Base-by-base conservation (phyloP, 148 eudicot species). In the Limonium bicolor region DNA sequence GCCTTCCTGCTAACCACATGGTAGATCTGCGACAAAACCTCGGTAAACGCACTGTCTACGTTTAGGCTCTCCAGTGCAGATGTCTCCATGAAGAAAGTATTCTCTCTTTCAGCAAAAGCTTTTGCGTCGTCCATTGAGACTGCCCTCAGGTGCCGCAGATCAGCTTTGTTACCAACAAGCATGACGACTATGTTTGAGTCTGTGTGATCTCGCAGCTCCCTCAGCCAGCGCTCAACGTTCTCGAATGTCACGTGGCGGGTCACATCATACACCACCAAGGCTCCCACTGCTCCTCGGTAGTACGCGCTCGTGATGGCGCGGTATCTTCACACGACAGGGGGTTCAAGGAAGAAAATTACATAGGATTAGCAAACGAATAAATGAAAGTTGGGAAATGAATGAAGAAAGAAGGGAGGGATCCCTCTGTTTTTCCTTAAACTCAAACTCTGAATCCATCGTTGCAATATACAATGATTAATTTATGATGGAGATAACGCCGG, bases 261-360 rank as follows among this genome's bases (percentile, higher is more conserved):
- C 16, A 84, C 78, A 44, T 79, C 94, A 27, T 84, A 84, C 6
- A 85, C 95, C 0, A 85, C 70, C 27, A 85, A 60, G 0, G 95
- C 95, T 8, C 95, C 95, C 1, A 85, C 90, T 0, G 95, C 90
- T 63, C 95, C 95, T 60, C 95, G 49, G 43, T 85, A 85, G 53
- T 85, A 85, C 14, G 95, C 95, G 22, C 95, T 85, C 13, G 95
- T 85, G 60, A 85, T 85, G 6, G 82, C 87, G 0, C 87, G 87
- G 56, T 79, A 79, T 63, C 87, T 78, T 60, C 44, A 58, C 23
- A n/a, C n/a, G n/a, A n/a, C n/a, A n/a, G n/a, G n/a, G n/a, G n/a
- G n/a, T n/a, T n/a, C n/a, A n/a, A n/a, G n/a, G n/a, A n/a, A n/a
- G n/a, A n/a, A n/a, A n/a, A n/a, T n/a, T n/a, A n/a, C n/a, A n/a